These are phyloP conservation scores for Calonectria honghensis DNA, from an alignment of 2,329 filamentous ascomycete species.

Conservation along the genomic window DNA sequence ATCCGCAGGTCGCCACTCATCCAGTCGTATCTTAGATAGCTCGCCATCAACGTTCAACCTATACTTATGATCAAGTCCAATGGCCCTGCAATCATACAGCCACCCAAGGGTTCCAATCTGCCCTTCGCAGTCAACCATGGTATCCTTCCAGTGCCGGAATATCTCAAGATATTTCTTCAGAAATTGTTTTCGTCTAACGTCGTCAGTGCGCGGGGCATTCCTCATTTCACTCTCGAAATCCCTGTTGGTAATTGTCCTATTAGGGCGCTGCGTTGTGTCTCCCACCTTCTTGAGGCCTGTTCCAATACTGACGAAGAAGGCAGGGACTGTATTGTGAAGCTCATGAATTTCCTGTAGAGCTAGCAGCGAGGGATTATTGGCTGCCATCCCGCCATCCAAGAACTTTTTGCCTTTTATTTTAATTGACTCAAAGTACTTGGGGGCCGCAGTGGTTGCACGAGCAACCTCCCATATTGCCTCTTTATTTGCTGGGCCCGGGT, in stretches of 20 bases:
- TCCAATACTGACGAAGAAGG: conserved; percentile 25
- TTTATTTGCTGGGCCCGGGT: neutral
- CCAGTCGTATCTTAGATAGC: neutral
- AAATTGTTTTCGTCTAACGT: neutral
- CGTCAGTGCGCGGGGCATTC: neutral
- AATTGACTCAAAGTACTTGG: conserved; percentile 21
- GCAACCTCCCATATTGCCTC: conserved; percentile 35
- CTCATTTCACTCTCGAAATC: neutral
- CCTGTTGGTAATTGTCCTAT: neutral
- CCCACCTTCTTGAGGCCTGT: conserved; percentile 11
- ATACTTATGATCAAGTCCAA: neutral
- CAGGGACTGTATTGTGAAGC: neutral
- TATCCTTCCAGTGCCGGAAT: conserved; percentile 10
- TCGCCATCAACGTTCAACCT: conserved; percentile 22
- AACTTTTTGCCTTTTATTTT: conserved; percentile 1
- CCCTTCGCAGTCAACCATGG: conserved; percentile 30
- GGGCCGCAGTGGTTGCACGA: conserved; percentile 8
- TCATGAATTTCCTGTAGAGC: neutral
- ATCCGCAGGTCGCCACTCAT: conserved; percentile 24
- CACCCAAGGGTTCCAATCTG: conserved; percentile 16
- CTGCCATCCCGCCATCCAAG: conserved; percentile 21
- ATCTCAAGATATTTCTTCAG: conserved; percentile 21
- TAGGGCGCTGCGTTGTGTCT: neutral
- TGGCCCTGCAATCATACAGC: neutral
- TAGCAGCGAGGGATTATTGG: neutral